A percentile compares a stretch with the other conserved stretches of the same genome.
Conservation (phyloP, 2,329 filamentous ascomycete genomes). For the Lecanicillium sp. region DNA sequence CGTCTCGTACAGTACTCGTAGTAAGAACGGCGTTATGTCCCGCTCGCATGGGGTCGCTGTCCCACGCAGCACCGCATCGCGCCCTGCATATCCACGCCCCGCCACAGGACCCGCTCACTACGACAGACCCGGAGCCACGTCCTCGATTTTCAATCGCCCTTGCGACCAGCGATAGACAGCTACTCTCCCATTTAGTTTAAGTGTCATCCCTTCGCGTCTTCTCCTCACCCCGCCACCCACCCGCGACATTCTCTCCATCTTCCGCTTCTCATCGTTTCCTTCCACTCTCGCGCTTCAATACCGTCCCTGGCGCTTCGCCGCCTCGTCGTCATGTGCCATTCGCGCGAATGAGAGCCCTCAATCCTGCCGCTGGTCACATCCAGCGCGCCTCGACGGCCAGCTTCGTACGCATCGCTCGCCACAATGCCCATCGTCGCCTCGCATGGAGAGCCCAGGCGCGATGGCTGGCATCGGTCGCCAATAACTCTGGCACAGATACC, state of each 20-base stretch:
- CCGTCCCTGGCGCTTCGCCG: too few species aligned
- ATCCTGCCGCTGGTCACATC: slow-evolving; percentile 24
- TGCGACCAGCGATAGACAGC: slow-evolving; percentile 1
- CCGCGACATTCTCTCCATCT: background rate
- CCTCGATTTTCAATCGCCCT: too few species aligned
- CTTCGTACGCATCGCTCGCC: slow-evolving; percentile 44
- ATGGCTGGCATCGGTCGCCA: slow-evolving; percentile 33
- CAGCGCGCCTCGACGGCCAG: slow-evolving; percentile 33
- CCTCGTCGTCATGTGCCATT: slow-evolving; percentile 6
- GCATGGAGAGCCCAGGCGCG: slow-evolving; percentile 29
- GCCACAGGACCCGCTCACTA: too few species aligned
- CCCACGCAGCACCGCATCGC: too few species aligned
- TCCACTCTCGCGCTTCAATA: background rate
- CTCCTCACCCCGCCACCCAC: slow-evolving; percentile 1
- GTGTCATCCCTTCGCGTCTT: slow-evolving; percentile 1
- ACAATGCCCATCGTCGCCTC: slow-evolving; percentile 31
- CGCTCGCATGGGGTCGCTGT: too few species aligned
- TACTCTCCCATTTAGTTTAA: slow-evolving; percentile 4
- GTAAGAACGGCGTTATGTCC: too few species aligned
- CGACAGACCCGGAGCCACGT: too few species aligned
- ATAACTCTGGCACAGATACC: slow-evolving; percentile 10
- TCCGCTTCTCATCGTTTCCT: background rate
- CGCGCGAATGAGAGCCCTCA: slow-evolving; percentile 18
- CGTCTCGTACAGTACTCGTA: too few species aligned
- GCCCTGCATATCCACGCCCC: too few species aligned